phyloP scores from a whole-genome alignment of 140 eudicot species.

The Cichorium intybus region DNA sequence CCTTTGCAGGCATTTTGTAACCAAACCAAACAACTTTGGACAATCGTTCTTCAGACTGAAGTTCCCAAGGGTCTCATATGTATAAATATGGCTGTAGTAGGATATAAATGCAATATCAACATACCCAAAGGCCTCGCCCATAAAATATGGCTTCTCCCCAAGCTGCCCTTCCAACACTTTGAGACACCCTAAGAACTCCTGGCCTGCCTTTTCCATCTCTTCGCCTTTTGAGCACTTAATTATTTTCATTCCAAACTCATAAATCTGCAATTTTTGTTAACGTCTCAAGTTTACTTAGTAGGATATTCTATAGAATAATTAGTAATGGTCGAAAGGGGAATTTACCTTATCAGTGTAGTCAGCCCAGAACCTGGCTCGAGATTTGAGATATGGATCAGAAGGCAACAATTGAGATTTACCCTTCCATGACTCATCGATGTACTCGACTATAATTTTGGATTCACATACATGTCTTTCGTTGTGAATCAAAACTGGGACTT shows the following conservation, averaged over 20 bases:
- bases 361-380: constrained; percentile 23
- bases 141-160: constrained; percentile 22
- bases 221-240: constrained; percentile 8
- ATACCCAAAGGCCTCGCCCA: constrained; percentile 24
- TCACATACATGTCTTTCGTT: constrained; percentile 20
- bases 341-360: constrained; percentile 8
- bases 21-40: constrained; percentile 18
- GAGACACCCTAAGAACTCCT: constrained; percentile 10
- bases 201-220: constrained; percentile 10
- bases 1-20: constrained; percentile 21
- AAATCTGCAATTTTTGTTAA: constrained; percentile 3
- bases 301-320: background rate
- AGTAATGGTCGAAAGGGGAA: background rate
- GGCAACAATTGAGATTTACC: constrained; percentile 15
- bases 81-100: background rate
- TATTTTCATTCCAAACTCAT: background rate
- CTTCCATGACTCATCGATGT: constrained; percentile 31
- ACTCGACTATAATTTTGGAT: constrained; percentile 20
- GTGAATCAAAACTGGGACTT: constrained; percentile 3
- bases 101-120: constrained; percentile 17
- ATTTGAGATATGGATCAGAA: constrained; percentile 20
- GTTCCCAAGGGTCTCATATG: constrained; percentile 10
- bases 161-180: constrained; percentile 19
- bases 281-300: background rate
- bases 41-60: background rate